phyloP scores from a whole-genome alignment of 768 basidiomycete genomes.

The Phylloporus sp. region DNA sequence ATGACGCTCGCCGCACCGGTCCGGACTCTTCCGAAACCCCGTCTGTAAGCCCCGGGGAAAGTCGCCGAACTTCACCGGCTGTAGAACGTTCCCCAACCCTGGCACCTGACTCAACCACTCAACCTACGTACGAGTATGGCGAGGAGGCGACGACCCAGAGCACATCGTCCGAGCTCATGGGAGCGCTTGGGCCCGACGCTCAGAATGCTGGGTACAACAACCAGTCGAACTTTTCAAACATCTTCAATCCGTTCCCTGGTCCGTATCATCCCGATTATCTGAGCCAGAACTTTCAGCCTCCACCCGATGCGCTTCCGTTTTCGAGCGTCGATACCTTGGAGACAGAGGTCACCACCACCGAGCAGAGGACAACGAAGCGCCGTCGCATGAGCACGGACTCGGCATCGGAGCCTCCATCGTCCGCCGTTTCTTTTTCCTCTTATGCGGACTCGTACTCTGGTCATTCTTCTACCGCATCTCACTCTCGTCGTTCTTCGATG shows the following conservation, averaged over 20 bases:
- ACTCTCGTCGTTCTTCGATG: constrained; percentile 59
- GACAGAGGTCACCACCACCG: constrained; percentile 30
- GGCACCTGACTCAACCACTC: constrained; percentile 65
- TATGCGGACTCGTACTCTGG: constrained; percentile 60
- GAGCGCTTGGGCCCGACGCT: constrained; percentile 36
- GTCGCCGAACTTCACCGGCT: constrained; percentile 67
- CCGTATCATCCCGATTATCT: constrained; percentile 74
- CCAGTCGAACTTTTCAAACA: constrained; percentile 27
- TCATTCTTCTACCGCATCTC: constrained; percentile 49
- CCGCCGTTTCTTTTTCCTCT: constrained; percentile 59
- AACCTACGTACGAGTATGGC: constrained; percentile 45
- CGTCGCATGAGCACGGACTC: constrained; percentile 64
- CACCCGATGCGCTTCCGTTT: constrained; percentile 51
- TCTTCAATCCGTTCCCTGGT: constrained; percentile 54
- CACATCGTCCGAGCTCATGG: constrained; percentile 50
- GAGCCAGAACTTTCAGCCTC: constrained; percentile 43
- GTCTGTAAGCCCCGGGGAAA: constrained; percentile 69
- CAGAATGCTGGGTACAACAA: constrained; percentile 26
- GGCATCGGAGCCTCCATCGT: constrained; percentile 49
- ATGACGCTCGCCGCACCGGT: constrained; percentile 63
- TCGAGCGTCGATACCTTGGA: constrained; percentile 44
- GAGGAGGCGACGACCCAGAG: constrained; percentile 39
- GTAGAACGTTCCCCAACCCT: constrained; percentile 58
- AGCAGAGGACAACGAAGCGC: constrained; percentile 53
- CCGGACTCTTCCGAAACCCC: constrained; percentile 58